Conservation (phyloP, 2,329 filamentous ascomycete species). For the Trichoderma sp. region DNA sequence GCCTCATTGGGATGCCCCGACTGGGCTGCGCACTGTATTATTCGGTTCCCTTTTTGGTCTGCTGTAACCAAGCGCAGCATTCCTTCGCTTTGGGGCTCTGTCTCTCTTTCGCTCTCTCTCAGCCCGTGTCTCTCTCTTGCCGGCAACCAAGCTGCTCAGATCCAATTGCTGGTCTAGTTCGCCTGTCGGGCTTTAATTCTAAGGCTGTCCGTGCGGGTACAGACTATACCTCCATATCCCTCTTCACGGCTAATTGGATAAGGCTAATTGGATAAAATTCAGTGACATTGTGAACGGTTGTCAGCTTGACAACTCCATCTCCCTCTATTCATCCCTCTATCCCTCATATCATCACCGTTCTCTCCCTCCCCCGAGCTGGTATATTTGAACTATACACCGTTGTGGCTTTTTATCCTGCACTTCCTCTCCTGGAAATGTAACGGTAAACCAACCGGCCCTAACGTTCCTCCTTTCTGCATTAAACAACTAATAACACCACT, state of each 20-base stretch:
- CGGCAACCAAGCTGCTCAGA: not conserved
- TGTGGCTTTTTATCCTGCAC: not conserved
- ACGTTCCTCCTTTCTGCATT: not conserved
- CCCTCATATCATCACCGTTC: not conserved
- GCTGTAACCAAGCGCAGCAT: conserved; percentile 16
- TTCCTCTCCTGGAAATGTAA: conserved; percentile 21
- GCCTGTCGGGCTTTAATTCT: not conserved
- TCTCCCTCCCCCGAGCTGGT: not conserved
- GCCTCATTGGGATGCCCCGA: not conserved
- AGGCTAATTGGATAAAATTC: not conserved
- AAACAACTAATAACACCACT: not conserved
- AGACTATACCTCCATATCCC: not conserved
- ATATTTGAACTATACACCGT: not conserved
- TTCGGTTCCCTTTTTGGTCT: conserved; percentile 19
- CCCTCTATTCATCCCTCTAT: conserved; percentile 13
- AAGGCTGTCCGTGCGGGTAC: not conserved
- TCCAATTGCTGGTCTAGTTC: not conserved
- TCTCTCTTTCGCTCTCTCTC: not conserved
- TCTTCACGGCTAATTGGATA: not conserved
- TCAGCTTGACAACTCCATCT: not conserved
- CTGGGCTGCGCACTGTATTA: conserved; percentile 19
- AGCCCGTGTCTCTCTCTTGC: conserved; percentile 1
- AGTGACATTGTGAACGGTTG: not conserved
- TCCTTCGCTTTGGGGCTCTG: conserved; percentile 10
- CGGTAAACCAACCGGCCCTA: not conserved